phyloP scores from a whole-genome alignment of 371 early-diverging fungal genomes.

The Capillidium rhysosporum region DNA sequence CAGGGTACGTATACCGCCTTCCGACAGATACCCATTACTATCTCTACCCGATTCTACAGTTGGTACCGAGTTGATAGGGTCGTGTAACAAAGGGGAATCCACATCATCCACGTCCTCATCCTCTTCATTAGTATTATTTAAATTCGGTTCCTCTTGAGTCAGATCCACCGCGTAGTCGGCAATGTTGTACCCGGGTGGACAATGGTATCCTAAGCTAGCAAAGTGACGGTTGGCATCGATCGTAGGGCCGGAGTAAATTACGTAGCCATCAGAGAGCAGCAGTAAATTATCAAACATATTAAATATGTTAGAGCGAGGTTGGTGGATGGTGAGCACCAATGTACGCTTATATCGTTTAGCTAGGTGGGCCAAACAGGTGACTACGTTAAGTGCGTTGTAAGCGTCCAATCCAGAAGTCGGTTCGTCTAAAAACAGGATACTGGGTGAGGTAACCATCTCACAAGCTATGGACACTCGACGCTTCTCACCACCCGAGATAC shows the following conservation, averaged over 20 bases:
- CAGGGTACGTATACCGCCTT: slow-evolving; percentile 1
- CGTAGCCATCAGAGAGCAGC: slow-evolving; percentile 61
- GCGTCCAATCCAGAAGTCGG: slow-evolving; percentile 84
- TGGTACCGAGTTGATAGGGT: no score
- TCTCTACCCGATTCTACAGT: background rate
- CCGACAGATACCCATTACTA: background rate
- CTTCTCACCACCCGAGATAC: slow-evolving; percentile 89
- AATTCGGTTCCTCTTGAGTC: slow-evolving; percentile 15
- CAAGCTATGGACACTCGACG: slow-evolving; percentile 82
- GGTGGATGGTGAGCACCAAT: slow-evolving; percentile 86
- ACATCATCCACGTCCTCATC: background rate
- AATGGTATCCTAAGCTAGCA: slow-evolving; percentile 44
- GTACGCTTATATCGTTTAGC: slow-evolving; percentile 70
- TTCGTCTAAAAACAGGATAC: slow-evolving; percentile 70
- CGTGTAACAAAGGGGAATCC: background rate
- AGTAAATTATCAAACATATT: slow-evolving; percentile 73
- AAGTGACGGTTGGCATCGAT: slow-evolving; percentile 28
- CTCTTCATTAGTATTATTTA: background rate
- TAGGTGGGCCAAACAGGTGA: slow-evolving; percentile 59
- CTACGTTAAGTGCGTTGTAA: slow-evolving; percentile 80
- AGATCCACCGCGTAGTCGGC: slow-evolving; percentile 78
- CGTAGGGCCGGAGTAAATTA: slow-evolving; percentile 61
- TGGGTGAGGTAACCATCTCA: slow-evolving; percentile 65
- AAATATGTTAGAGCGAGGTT: slow-evolving; percentile 84
- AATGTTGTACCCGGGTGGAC: slow-evolving; percentile 80